Evolutionary conservation across 805 yeast species (phyloP), one percentile per base, ranked within the genome.

Genomic region (Dipodascus albidus): DNA sequence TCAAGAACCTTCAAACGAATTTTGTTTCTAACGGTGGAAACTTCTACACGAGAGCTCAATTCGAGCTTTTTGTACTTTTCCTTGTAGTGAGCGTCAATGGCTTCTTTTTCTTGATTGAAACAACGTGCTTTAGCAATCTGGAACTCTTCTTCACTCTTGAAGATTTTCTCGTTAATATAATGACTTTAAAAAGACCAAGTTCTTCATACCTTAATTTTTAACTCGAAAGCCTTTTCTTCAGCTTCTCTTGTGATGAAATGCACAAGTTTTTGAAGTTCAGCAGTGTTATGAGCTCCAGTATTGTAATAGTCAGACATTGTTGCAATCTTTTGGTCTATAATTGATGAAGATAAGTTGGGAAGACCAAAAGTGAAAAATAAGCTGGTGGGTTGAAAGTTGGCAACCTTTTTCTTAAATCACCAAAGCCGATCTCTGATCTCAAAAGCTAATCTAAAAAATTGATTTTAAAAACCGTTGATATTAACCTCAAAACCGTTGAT

Each of bases 201-300:
- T n/a, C n/a, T n/a, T 59, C 70, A 19, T 53, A 70, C 73, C 76
- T 93, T 95, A 64, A 93, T 77, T 68, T 79, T 83, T 67, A 93
- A 89, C 72, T 93, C 99, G 70, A 87, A 87, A 61, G 98, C 96
- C 75, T 93, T 93, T 71, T 93, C 99, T 65, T 90, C 95, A 42
- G 99, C 99, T 75, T 93, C 99, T 80, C 91, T 93, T 74, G 85
- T 87, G 79, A 93, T 93, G 82, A 93, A 93, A 67, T 95, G 90
- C 69, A 91, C 96, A 97, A 93, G 93, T 77, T 93, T 93, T 70
- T 83, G 83, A 71, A 93, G 86, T 76, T 93, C 99, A 63, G 88
- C 88, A 66, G 85, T 89, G 62, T 91, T 98, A 89, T 90, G 87
- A 55, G 62, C 66, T 6, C 33, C 33, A n/a, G n/a, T n/a, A n/a